phyloP scores from a whole-genome alignment of 805 yeast genomes.

The Pichia occidentalis region DNA sequence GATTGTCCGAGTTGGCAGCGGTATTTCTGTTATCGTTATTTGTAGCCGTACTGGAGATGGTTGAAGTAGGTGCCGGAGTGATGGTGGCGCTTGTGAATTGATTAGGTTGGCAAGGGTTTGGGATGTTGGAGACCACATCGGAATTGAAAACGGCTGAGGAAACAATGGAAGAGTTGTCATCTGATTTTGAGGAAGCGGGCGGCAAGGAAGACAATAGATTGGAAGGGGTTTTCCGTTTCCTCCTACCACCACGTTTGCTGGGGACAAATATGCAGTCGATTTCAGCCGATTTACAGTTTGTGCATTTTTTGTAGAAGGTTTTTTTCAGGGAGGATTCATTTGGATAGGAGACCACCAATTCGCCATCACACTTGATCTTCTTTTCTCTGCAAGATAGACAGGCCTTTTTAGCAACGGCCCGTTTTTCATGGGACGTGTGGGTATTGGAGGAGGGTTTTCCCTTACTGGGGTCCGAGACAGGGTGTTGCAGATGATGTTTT shows the following conservation, averaged over 20 bases:
- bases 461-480: too few relatives aligned
- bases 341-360: constrained; percentile 22
- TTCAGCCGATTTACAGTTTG: constrained; percentile 43
- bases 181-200: not conserved
- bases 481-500: too few relatives aligned
- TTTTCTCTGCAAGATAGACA: constrained; percentile 60
- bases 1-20: too few relatives aligned
- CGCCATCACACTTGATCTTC: constrained; percentile 64
- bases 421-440: constrained; percentile 20
- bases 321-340: constrained; percentile 10
- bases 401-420: constrained; percentile 54
- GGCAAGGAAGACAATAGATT: not conserved
- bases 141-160: constrained; percentile 2
- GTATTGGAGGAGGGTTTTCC: not conserved
- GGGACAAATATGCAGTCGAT: constrained; percentile 50
- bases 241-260: constrained; percentile 51
- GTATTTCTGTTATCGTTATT: too few relatives aligned
- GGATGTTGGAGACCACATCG: too few relatives aligned
- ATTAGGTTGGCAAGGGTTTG: too few relatives aligned
- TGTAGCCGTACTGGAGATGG: too few relatives aligned
- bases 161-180: constrained; percentile 4
- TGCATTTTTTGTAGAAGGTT: constrained; percentile 32
- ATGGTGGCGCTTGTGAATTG: too few relatives aligned
- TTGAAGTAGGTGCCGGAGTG: too few relatives aligned
- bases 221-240: constrained; percentile 31